Evolutionary conservation across 2,329 filamentous ascomycete species (phyloP).

Genomic region (Myriosclerotinia duriaeana): DNA sequence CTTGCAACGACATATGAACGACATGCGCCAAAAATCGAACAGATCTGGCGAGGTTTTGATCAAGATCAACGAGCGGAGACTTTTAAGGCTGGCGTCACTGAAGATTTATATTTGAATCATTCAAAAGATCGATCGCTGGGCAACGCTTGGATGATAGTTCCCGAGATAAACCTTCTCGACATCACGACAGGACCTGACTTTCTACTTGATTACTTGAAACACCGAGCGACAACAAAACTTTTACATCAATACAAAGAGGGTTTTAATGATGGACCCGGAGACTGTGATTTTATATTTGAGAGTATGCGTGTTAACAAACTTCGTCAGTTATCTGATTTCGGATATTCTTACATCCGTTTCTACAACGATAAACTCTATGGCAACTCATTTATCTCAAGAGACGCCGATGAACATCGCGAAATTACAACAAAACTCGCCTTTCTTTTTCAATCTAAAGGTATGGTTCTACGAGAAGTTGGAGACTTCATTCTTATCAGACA

Average conservation of each 20-base stretch:
- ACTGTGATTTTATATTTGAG: conserved; percentile 41
- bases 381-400: conserved; percentile 38
- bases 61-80: conserved; percentile 41
- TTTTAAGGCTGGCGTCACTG: conserved; percentile 41
- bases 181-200: conserved; percentile 43
- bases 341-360: conserved; percentile 44
- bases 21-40: conserved; percentile 42
- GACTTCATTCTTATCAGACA: conserved; percentile 45
- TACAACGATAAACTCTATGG: conserved; percentile 43
- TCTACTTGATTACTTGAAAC: conserved; percentile 44
- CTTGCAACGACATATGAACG: conserved; percentile 44
- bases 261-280: conserved; percentile 41
- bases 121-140: conserved; percentile 37
- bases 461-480: conserved; percentile 24
- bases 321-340: conserved; percentile 39
- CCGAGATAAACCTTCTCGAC: conserved; percentile 49
- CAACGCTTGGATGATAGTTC: conserved; percentile 44
- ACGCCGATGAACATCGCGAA: conserved; percentile 14
- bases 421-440: conserved; percentile 36
- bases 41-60: conserved; percentile 45
- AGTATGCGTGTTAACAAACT: conserved; percentile 41
- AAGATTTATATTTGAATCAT: conserved; percentile 30
- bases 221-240: conserved; percentile 43
- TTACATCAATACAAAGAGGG: conserved; percentile 42
- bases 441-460: background rate